Conservation (phyloP, 2,329 filamentous ascomycete genomes). For the Talaromyces verruculosus region DNA sequence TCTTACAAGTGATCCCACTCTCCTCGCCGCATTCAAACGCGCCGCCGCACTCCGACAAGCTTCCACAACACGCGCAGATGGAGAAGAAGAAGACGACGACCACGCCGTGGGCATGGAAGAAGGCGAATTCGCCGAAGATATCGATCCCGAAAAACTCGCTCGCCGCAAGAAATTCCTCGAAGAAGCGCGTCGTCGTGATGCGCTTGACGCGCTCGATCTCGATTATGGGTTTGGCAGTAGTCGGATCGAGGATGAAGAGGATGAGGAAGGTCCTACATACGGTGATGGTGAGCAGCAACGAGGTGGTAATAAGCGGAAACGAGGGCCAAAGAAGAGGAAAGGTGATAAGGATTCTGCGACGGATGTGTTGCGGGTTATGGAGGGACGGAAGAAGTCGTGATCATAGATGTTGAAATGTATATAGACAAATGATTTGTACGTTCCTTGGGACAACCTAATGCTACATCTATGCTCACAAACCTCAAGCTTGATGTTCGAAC, state of each 20-base stretch:
- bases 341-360: constrained; percentile 64
- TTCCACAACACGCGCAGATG: constrained; percentile 38
- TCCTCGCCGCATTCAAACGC: constrained; percentile 81
- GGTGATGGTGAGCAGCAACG: constrained; percentile 36
- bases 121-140: constrained; percentile 26
- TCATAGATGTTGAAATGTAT: neutral
- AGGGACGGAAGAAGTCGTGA: constrained; percentile 54
- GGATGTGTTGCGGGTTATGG: constrained; percentile 78
- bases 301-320: constrained; percentile 49
- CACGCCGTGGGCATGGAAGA: neutral
- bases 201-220: constrained; percentile 84
- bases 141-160: constrained; percentile 63
- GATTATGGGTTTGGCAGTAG: constrained; percentile 93
- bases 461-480: neutral
- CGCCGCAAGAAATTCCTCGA: constrained; percentile 73
- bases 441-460: neutral
- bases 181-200: constrained; percentile 56
- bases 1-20: constrained; percentile 68
- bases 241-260: constrained; percentile 83
- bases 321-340: constrained; percentile 56
- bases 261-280: constrained; percentile 55
- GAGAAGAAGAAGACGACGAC: constrained; percentile 2
- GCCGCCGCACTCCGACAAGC: constrained; percentile 63
- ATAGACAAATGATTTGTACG: neutral
- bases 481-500: neutral